Evolutionary conservation across 495 filamentous ascomycete genomes (phyloP).

Genomic region (Thozetella sp.): DNA sequence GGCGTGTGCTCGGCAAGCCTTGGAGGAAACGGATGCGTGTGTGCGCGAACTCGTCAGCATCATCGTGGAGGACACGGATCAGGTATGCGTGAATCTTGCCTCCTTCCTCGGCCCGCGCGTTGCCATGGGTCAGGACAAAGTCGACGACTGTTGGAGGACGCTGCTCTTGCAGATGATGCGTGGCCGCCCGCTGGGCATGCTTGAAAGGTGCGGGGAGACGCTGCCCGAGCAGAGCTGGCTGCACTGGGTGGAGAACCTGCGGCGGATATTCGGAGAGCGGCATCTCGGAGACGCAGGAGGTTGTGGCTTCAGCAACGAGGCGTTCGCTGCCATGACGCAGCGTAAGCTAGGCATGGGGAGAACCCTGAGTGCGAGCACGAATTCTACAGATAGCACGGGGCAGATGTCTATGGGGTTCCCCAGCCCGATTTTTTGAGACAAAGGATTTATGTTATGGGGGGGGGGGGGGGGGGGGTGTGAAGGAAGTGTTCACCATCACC

Average conservation of each 20-base stretch:
- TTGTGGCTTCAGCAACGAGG: constrained; percentile 3
- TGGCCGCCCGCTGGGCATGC: not conserved
- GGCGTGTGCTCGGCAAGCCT: not conserved
- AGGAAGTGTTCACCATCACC: too few relatives aligned
- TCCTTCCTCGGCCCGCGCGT: not conserved
- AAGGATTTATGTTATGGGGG: too few relatives aligned
- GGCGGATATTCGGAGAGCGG: not conserved
- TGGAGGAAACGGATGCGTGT: not conserved
- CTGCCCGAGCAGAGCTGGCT: not conserved
- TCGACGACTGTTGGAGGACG: constrained; percentile 3
- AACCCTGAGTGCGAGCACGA: not conserved
- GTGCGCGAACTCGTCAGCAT: constrained; percentile 1
- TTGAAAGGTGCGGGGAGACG: constrained; percentile 1
- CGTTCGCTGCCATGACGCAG: not conserved
- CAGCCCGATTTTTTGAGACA: too few relatives aligned
- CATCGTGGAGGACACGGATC: constrained; percentile 2
- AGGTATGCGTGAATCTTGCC: constrained; percentile 7
- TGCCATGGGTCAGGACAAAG: not conserved
- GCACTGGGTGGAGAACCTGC: constrained; percentile 6
- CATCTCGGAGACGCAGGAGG: not conserved
- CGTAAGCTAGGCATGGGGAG: not conserved
- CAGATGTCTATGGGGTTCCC: not conserved
- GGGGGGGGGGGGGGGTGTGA: too few relatives aligned
- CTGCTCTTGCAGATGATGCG: constrained; percentile 6
- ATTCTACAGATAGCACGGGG: not conserved